These are phyloP conservation scores for Populus hybrid DNA, from an alignment of 441 rosid genomes.

Conservation along the genomic window DNA sequence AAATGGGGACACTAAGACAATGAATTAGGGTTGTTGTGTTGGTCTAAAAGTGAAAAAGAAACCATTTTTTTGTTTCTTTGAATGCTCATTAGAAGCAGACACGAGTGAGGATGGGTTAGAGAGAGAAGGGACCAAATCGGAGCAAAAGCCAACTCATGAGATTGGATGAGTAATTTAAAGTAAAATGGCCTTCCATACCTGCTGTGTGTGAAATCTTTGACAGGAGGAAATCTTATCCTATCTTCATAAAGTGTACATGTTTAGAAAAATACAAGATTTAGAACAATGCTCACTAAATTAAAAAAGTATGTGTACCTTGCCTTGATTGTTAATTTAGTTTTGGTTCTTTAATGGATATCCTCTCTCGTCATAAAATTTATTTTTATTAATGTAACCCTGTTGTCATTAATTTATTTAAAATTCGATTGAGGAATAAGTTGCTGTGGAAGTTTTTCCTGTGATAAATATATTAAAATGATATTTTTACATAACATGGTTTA, in stretches of 20 bases:
- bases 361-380: too few species aligned
- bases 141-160: background rate
- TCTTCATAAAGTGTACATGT: background rate
- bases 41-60: too few species aligned
- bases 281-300: background rate
- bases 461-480: too few species aligned
- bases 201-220: background rate
- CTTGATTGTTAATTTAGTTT: too few species aligned
- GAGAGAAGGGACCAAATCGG: background rate
- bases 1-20: background rate
- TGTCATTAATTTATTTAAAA: too few species aligned
- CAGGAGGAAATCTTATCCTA: background rate
- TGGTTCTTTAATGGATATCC: too few species aligned
- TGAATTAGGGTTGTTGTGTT: background rate
- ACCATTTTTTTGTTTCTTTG: background rate
- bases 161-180: background rate
- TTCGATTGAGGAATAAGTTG: too few species aligned
- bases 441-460: too few species aligned
- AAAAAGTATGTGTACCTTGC: background rate
- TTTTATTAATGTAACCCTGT: too few species aligned
- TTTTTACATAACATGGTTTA: too few species aligned
- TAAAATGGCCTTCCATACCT: background rate
- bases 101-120: background rate
- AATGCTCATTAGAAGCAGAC: background rate
- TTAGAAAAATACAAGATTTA: background rate